Evolutionary conservation across 2,329 filamentous ascomycete genomes (phyloP).

Genomic region (Fusarium tjaetaba): DNA sequence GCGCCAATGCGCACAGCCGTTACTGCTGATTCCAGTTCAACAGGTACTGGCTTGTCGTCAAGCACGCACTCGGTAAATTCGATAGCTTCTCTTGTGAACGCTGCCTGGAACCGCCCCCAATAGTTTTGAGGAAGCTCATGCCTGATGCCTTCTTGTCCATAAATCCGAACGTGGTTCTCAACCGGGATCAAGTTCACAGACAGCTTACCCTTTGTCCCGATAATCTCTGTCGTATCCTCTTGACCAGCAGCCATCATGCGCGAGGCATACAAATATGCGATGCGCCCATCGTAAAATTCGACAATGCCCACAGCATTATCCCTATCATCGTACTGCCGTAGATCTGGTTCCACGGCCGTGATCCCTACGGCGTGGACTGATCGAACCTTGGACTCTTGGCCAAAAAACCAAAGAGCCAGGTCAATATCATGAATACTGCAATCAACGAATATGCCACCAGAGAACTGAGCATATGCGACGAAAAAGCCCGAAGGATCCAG

Average conservation of each 20-base stretch:
- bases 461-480: conserved; percentile 71
- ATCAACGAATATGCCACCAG: conserved; percentile 76
- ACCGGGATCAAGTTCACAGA: conserved; percentile 65
- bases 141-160: conserved; percentile 58
- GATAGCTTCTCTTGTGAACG: conserved; percentile 71
- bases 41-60: conserved; percentile 63
- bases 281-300: conserved; percentile 71
- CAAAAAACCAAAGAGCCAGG: conserved; percentile 46
- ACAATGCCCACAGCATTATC: conserved; percentile 61
- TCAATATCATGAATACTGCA: conserved; percentile 74
- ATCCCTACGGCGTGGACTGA: conserved; percentile 45
- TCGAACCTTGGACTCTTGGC: conserved; percentile 41
- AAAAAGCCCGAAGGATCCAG: conserved; percentile 73
- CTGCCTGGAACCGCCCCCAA: conserved; percentile 69
- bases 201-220: conserved; percentile 73
- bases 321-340: conserved; percentile 42
- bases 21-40: conserved; percentile 67
- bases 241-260: conserved; percentile 76
- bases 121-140: conserved; percentile 70
- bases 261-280: conserved; percentile 71
- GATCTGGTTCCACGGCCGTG: conserved; percentile 42
- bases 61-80: conserved; percentile 70
- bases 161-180: conserved; percentile 64
- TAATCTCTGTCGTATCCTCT: conserved; percentile 73
- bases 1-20: conserved; percentile 69